Percentiles rank a stretch among this genome's conserved stretches.
phyloP scores from a whole-genome alignment of 2,329 filamentous ascomycete genomes.

The Monosporascus sp. region DNA sequence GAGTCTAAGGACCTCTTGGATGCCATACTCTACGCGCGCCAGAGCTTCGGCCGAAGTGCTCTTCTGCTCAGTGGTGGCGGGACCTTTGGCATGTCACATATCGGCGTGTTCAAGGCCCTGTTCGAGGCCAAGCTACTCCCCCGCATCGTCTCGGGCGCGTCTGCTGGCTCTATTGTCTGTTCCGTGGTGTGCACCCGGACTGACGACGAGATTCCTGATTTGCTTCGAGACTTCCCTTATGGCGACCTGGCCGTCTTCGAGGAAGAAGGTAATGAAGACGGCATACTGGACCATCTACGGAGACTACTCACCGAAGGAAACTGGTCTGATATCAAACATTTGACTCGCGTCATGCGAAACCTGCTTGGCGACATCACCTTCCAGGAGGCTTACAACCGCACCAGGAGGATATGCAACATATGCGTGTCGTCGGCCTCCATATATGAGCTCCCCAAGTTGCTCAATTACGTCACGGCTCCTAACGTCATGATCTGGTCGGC shows the following conservation, averaged over 20 bases:
- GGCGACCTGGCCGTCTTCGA: slow-evolving; percentile 81
- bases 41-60: slow-evolving; percentile 80
- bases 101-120: slow-evolving; percentile 78
- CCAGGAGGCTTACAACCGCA: slow-evolving; percentile 93
- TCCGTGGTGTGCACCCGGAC: slow-evolving; percentile 72
- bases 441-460: slow-evolving; percentile 77
- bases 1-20: slow-evolving; percentile 59
- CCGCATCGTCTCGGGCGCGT: slow-evolving; percentile 81
- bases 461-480: slow-evolving; percentile 91
- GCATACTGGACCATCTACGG: slow-evolving; percentile 62
- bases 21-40: slow-evolving; percentile 64
- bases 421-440: slow-evolving; percentile 83
- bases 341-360: slow-evolving; percentile 73
- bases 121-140: slow-evolving; percentile 71
- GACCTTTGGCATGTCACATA: slow-evolving; percentile 88
- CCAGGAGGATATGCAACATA: slow-evolving; percentile 85
- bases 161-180: slow-evolving; percentile 81
- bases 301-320: slow-evolving; percentile 75
- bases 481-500: slow-evolving; percentile 97
- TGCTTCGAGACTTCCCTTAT: slow-evolving; percentile 67
- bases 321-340: slow-evolving; percentile 77
- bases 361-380: slow-evolving; percentile 89
- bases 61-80: slow-evolving; percentile 79
- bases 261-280: slow-evolving; percentile 50
- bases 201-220: slow-evolving; percentile 68